These are phyloP conservation scores for Macrolepiota albuminosa DNA, from an alignment of 768 basidiomycete species.

Conservation along the genomic window DNA sequence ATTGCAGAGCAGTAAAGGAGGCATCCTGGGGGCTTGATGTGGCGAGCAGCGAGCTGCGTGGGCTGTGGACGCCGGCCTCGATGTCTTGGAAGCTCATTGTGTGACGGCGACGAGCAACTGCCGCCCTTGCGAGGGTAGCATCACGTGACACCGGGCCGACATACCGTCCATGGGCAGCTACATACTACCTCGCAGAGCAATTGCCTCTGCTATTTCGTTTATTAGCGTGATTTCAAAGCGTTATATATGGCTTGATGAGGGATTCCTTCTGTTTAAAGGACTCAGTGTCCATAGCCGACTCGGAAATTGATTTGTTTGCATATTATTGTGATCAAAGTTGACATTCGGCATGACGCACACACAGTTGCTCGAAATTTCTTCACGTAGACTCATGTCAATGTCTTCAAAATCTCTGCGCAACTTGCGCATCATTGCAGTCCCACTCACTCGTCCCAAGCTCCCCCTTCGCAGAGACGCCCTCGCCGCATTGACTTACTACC, in stretches of 20 bases:
- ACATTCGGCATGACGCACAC: conserved; percentile 8
- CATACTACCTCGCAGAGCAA: background rate
- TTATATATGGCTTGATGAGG: background rate
- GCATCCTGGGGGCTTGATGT: conserved; percentile 57
- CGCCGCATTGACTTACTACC: conserved; percentile 34
- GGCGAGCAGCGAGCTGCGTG: conserved; percentile 27
- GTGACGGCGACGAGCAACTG: background rate
- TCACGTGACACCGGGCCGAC: background rate
- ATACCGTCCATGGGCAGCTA: too few relatives aligned
- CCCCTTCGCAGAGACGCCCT: conserved; percentile 4
- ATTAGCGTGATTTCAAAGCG: too few relatives aligned
- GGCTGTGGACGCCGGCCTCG: conserved; percentile 40
- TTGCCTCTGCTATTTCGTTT: background rate
- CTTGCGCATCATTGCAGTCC: conserved; percentile 42
- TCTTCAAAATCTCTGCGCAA: conserved; percentile 23
- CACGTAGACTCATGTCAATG: conserved; percentile 15
- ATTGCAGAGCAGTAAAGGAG: conserved; percentile 71
- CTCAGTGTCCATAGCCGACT: background rate
- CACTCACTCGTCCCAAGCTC: conserved; percentile 33
- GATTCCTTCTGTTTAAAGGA: background rate
- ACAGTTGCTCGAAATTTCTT: background rate
- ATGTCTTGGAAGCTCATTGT: conserved; percentile 56
- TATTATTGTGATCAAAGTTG: background rate
- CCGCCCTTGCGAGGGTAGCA: background rate
- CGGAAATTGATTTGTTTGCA: background rate